Conservation (phyloP, 106 monocot genomes). For the Dioscorea dumetorum region DNA sequence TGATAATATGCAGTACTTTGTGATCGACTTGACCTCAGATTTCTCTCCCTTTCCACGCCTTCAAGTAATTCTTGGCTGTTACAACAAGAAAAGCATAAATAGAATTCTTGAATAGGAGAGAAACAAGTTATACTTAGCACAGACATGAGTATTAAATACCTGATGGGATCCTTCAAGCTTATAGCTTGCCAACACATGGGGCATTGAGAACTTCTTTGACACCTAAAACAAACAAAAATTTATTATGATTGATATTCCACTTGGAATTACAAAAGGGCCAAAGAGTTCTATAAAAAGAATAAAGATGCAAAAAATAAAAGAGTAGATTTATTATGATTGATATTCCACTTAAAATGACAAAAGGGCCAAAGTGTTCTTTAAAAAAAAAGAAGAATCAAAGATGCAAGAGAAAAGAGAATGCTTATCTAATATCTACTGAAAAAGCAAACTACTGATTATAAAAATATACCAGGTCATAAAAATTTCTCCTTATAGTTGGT, state of each 20-base stretch:
- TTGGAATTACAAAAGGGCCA: not conserved
- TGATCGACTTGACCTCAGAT: constrained; percentile 30
- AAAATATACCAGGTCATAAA: not conserved
- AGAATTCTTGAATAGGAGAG: not conserved
- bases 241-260: not conserved
- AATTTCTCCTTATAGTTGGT: not conserved
- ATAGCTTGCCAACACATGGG: constrained; percentile 94
- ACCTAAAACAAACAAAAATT: constrained; percentile 30
- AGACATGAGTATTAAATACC: constrained; percentile 29
- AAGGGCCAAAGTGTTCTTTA: not conserved
- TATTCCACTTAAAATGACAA: not conserved
- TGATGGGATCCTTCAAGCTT: constrained; percentile 81
- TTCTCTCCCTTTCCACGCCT: constrained; percentile 69
- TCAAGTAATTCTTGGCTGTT: constrained; percentile 91
- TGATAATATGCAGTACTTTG: constrained; percentile 50
- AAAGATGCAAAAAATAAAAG: not conserved
- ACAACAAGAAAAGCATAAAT: constrained; percentile 11
- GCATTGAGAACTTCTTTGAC: constrained; percentile 94
- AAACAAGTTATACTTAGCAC: not conserved
- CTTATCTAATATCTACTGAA: not conserved
- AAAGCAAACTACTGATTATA: not conserved
- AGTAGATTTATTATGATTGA: not conserved
- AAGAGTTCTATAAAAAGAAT: not conserved
- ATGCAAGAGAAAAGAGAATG: not conserved
- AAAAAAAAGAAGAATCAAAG: not conserved